A percentile compares a stretch with the other conserved stretches of the same genome.
Conservation (phyloP, 164 flowering plant species). For the Nymphaea colorata region DNA sequence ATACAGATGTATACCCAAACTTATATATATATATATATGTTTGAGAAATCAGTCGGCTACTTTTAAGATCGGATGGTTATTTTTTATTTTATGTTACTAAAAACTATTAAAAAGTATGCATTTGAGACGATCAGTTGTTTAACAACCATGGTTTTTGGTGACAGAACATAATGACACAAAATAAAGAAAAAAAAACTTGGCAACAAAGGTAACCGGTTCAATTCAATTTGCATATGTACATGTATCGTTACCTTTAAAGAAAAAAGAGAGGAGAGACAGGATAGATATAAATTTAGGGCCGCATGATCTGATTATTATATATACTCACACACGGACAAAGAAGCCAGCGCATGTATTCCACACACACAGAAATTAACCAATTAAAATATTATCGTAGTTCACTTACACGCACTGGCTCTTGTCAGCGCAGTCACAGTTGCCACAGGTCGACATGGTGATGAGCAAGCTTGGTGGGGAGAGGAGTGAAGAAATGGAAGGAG, state of each 20-base stretch:
- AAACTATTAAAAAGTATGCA: no score
- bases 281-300: not conserved
- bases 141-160: no score
- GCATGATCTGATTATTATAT: not conserved
- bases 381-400: not conserved
- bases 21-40: no score
- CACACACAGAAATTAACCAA: not conserved
- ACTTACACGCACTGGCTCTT: constrained; percentile 52
- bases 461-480: not conserved
- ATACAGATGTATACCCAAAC: not conserved
- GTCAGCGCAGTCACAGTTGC: constrained; percentile 75
- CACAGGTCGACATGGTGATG: constrained; percentile 57
- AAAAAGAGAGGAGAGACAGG: not conserved
- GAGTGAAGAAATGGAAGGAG: not conserved
- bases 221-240: not conserved
- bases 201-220: not conserved
- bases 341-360: not conserved
- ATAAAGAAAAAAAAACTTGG: no score
- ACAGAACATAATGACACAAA: no score
- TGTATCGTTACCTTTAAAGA: no score
- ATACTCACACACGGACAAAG: not conserved
- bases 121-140: no score
- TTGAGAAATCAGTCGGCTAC: not conserved
- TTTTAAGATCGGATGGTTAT: not conserved
- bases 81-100: no score